Evolutionary conservation across 1,284 basidiomycete species (phyloP).

Genomic region (Puccinia hordei): DNA sequence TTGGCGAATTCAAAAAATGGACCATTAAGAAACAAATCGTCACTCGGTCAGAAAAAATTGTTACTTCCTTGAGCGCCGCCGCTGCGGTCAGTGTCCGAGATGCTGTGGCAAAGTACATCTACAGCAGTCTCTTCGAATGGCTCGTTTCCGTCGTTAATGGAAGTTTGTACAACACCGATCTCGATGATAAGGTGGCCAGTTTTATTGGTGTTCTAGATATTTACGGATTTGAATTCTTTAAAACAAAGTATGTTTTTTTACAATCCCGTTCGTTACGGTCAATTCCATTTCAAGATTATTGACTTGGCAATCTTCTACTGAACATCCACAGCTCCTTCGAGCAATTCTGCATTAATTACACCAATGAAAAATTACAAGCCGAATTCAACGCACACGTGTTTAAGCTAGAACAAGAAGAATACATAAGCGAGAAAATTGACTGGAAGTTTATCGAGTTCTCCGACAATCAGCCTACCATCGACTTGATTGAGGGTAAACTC

Average conservation of each 20-base stretch:
- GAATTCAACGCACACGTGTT: conserved; percentile 59
- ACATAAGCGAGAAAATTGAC: conserved; percentile 95
- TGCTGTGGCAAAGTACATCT: conserved; percentile 97
- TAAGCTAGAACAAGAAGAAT: conserved; percentile 95
- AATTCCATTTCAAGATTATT: not conserved
- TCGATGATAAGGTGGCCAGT: conserved; percentile 83
- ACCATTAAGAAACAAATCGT: conserved; percentile 96
- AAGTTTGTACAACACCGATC: conserved; percentile 86
- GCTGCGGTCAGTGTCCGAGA: conserved; percentile 96
- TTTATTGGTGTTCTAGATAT: conserved; percentile 97
- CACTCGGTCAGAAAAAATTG: conserved; percentile 92
- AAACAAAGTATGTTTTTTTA: conserved; percentile 51
- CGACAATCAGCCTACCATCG: conserved; percentile 98
- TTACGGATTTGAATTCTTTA: conserved; percentile 61
- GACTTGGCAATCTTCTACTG: not conserved
- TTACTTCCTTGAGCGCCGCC: conserved; percentile 78
- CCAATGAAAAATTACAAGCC: conserved; percentile 79
- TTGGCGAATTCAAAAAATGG: conserved; percentile 98
- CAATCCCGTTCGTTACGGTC: not conserved
- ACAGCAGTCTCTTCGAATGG: conserved; percentile 99
- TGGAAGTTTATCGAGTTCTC: conserved; percentile 99
- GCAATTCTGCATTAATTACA: conserved; percentile 99
- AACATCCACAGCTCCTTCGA: conserved; percentile 80
- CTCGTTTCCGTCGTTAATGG: conserved; percentile 95
- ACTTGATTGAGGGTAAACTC: conserved; percentile 95